Evolutionary conservation across 2,329 filamentous ascomycete species (phyloP), one percentile per base, ranked within the genome.

Genomic region (Tothia fuscella): DNA sequence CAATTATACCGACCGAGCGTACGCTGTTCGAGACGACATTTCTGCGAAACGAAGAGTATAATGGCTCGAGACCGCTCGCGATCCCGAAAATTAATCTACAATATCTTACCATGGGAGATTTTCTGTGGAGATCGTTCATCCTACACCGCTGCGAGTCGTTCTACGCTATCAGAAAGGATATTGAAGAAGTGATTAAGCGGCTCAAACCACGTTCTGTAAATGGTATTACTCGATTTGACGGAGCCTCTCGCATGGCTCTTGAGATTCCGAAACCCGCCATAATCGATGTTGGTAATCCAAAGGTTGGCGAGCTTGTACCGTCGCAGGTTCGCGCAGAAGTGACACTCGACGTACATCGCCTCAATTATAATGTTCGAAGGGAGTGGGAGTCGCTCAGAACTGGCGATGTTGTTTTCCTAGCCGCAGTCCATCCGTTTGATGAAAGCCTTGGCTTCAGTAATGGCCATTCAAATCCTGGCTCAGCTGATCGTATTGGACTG

Each of bases 31-130:
- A 95, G 45, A 70, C 71, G 38, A 76, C 78, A 20, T 73, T 94
- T 41, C 62, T 88, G 43, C 76, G 86, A 44, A 89, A 89, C 43
- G 88, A 95, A 53, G 71, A 70, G 6, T 96, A 95, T 53, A 81
- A 94, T 57, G 88, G 88, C 20, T 87, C 85, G 19, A 76, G 76
- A 36, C 88, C 91, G 4, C 69, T 98, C 44, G 85, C 91, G 3
- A 77, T 98, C 32, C 91, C 91, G 3, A 98, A 98, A 58, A 64
- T 96, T 34, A 98, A 95, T 52, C 67, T 98, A 21, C 91, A 98
- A 56, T 98, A 98, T 60, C 70, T 98, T 12, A 93, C 88, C 3
- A 77, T 94, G 38, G 87, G 87, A 3, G 91, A 98, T 59, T 98
- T 98, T 52, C 65, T 98, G n/a, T 98, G 88, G 87, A 76, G 93